Evolutionary conservation across 2,329 filamentous ascomycete genomes (phyloP).

Genomic region (Clathrospora elynae): DNA sequence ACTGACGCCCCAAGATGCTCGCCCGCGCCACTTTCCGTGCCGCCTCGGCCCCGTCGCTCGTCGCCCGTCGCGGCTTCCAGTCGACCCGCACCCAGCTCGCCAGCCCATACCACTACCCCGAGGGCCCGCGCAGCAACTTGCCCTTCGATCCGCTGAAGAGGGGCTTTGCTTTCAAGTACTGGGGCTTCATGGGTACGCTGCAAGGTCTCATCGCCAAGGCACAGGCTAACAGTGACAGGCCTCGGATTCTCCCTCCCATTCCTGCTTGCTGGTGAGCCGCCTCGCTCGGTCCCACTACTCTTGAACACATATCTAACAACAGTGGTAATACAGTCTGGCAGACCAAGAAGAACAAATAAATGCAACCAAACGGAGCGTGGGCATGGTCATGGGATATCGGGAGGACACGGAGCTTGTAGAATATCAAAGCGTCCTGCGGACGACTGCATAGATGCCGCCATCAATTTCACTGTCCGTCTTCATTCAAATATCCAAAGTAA

Average conservation of each 20-base stretch:
- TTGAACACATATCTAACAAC: slow-evolving; percentile 26
- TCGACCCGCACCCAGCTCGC: slow-evolving; percentile 82
- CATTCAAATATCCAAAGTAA: background rate
- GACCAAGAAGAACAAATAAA: slow-evolving; percentile 64
- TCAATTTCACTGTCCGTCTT: slow-evolving; percentile 45
- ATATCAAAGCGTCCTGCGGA: slow-evolving; percentile 36
- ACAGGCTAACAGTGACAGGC: slow-evolving; percentile 54
- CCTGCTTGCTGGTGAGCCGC: slow-evolving; percentile 65
- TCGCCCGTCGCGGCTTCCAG: slow-evolving; percentile 93
- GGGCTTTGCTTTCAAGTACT: slow-evolving; percentile 83
- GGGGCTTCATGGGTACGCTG: slow-evolving; percentile 71
- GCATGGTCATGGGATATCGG: slow-evolving; percentile 22
- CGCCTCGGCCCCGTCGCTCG: slow-evolving; percentile 63
- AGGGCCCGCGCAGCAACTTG: slow-evolving; percentile 91
- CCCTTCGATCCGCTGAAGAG: slow-evolving; percentile 95
- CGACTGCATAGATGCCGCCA: slow-evolving; percentile 42
- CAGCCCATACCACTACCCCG: slow-evolving; percentile 97
- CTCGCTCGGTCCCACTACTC: background rate
- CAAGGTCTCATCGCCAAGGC: slow-evolving; percentile 7
- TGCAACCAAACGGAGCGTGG: slow-evolving; percentile 17
- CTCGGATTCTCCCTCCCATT: slow-evolving; percentile 65
- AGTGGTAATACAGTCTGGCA: slow-evolving; percentile 62
- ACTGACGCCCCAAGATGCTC: slow-evolving; percentile 71
- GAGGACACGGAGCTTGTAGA: slow-evolving; percentile 37
- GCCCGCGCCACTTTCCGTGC: slow-evolving; percentile 68